Conservation (phyloP, 129 eudicot species). For the Smallanthus sonchifolius region DNA sequence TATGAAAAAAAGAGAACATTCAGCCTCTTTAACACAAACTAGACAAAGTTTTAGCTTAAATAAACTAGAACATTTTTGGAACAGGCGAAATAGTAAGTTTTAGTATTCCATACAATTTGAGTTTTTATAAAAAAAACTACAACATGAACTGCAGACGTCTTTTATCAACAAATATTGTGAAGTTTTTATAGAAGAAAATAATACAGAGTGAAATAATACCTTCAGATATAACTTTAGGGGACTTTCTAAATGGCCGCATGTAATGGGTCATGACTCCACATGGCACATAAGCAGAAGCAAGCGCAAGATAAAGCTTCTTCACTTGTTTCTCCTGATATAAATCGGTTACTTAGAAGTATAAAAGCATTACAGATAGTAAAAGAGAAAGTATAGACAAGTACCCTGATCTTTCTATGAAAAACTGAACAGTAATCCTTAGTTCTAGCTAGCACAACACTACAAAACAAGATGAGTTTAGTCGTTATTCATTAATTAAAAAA, state of each 20-base stretch:
- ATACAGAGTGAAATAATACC: constrained; percentile 27
- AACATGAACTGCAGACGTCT: too few species aligned
- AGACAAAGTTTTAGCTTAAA: too few species aligned
- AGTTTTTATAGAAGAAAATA: neutral
- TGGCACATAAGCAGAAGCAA: constrained; percentile 78
- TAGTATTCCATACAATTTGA: too few species aligned
- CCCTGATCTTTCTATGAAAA: constrained; percentile 85
- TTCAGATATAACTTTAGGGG: constrained; percentile 76
- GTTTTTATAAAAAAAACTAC: too few species aligned
- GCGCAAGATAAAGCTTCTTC: constrained; percentile 92
- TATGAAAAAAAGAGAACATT: too few species aligned
- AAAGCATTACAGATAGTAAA: neutral
- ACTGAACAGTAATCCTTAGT: constrained; percentile 84
- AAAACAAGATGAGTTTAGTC: constrained; percentile 6
- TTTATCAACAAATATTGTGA: neutral
- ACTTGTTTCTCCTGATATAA: constrained; percentile 69
- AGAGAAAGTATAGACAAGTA: constrained; percentile 29
- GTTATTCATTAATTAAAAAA: constrained; percentile 19
- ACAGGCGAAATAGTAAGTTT: too few species aligned
- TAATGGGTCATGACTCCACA: constrained; percentile 80
- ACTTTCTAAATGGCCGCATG: constrained; percentile 77
- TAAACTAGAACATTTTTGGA: too few species aligned
- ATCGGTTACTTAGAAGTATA: neutral
- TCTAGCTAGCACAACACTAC: constrained; percentile 89
- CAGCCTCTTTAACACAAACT: too few species aligned